These are phyloP conservation scores for Fusarium abutilonis DNA, from an alignment of 2,329 filamentous ascomycete genomes.

Conservation along the genomic window DNA sequence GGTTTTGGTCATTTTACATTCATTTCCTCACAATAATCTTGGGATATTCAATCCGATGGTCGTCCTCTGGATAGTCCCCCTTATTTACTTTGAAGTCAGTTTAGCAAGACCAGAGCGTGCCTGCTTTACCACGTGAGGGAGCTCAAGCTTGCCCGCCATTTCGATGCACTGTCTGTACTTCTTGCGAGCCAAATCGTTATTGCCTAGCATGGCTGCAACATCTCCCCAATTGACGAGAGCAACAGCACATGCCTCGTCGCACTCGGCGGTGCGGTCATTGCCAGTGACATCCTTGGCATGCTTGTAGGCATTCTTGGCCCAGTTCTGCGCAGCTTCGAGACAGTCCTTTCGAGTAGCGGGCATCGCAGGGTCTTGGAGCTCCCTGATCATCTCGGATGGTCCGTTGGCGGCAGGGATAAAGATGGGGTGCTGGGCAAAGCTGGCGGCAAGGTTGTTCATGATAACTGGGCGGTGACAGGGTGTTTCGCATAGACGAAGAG, in stretches of 20 bases:
- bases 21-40: background rate
- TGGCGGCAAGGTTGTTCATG: conserved; percentile 85
- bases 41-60: background rate
- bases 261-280: conserved; percentile 77
- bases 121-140: conserved; percentile 61
- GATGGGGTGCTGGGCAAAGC: conserved; percentile 73
- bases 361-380: conserved; percentile 46
- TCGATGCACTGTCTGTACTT: conserved; percentile 75
- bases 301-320: conserved; percentile 80
- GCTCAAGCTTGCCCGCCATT: conserved; percentile 65
- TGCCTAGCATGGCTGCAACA: conserved; percentile 79
- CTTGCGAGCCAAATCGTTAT: conserved; percentile 70
- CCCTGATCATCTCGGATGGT: conserved; percentile 45
- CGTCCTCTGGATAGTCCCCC: background rate
- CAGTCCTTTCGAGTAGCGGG: conserved; percentile 65
- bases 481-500: conserved; percentile 72
- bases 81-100: conserved; percentile 36
- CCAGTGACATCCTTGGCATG: conserved; percentile 73
- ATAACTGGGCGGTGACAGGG: conserved; percentile 83
- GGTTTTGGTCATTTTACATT: conserved; percentile 5
- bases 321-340: conserved; percentile 75
- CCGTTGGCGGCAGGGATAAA: conserved; percentile 45
- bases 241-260: conserved; percentile 83
- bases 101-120: conserved; percentile 61
- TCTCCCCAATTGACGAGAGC: conserved; percentile 89